Conservation (phyloP, 495 filamentous ascomycete genomes). For the Lophium mytilinum region DNA sequence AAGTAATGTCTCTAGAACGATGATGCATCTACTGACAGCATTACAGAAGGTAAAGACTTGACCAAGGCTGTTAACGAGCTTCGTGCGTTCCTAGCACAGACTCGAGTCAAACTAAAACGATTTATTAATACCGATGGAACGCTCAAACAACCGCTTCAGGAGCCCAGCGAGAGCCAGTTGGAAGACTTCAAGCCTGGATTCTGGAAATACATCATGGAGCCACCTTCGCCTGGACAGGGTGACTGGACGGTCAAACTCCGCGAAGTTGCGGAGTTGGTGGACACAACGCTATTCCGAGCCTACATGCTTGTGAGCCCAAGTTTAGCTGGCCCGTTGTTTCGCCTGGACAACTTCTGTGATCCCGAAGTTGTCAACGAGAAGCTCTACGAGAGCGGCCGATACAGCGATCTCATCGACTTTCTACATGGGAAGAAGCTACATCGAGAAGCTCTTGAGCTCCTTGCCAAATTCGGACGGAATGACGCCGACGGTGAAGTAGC, state of each 20-base stretch:
- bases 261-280: constrained; percentile 70
- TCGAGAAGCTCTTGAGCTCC: constrained; percentile 72
- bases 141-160: constrained; percentile 50
- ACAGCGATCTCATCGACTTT: constrained; percentile 93
- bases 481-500: constrained; percentile 55
- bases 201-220: constrained; percentile 36
- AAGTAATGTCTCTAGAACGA: constrained; percentile 10
- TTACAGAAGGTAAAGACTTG: constrained; percentile 66
- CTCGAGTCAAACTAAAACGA: constrained; percentile 69
- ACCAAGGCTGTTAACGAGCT: constrained; percentile 71
- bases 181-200: constrained; percentile 27
- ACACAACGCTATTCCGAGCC: constrained; percentile 87
- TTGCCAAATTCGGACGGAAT: constrained; percentile 72
- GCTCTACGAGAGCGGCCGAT: constrained; percentile 78
- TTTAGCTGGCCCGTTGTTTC: constrained; percentile 82
- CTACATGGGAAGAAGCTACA: constrained; percentile 93
- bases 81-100: constrained; percentile 75
- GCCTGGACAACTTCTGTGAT: constrained; percentile 94
- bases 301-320: constrained; percentile 86
- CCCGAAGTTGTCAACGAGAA: constrained; percentile 91
- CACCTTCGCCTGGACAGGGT: constrained; percentile 41
- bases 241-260: constrained; percentile 63
- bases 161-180: constrained; percentile 44
- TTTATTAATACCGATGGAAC: constrained; percentile 70
- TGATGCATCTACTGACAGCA: constrained; percentile 1